A percentile compares a stretch with the other conserved stretches of the same genome.
phyloP scores from a whole-genome alignment of 257 asterid species.

The Lycium ferocissimum region DNA sequence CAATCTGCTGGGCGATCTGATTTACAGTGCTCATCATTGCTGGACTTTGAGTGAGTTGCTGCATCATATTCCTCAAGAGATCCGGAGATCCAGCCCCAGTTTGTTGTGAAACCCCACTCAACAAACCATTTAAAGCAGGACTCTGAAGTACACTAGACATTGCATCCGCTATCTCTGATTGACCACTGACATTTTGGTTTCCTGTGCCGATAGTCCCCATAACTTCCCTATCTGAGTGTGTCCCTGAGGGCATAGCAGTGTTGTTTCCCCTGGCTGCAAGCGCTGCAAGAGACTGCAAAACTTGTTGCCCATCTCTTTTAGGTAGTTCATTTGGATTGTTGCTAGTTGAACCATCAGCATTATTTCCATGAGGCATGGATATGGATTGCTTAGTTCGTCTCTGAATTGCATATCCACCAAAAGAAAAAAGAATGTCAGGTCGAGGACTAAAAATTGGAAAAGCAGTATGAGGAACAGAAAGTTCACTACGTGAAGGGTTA shows the following conservation, averaged over 20 bases:
- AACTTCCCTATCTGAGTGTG: conserved; percentile 44
- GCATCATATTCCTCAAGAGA: conserved; percentile 82
- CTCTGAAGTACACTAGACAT: conserved; percentile 78
- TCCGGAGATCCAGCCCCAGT: conserved; percentile 91
- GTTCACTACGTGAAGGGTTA: not conserved
- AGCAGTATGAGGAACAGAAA: conserved; percentile 1
- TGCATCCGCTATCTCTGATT: conserved; percentile 60
- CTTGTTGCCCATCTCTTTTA: conserved; percentile 62
- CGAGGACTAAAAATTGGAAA: not conserved
- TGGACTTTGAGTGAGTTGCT: conserved; percentile 81
- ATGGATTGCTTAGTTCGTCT: conserved; percentile 61
- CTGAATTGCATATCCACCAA: conserved; percentile 47
- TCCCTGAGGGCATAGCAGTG: conserved; percentile 40
- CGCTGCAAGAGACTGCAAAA: conserved; percentile 80
- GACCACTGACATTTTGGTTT: conserved; percentile 47
- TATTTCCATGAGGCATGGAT: conserved; percentile 48
- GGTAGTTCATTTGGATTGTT: conserved; percentile 52
- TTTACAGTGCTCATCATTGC: conserved; percentile 84
- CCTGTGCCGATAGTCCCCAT: conserved; percentile 39
- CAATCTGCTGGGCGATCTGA: conserved; percentile 93
- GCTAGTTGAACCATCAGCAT: conserved; percentile 50
- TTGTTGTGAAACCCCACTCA: conserved; percentile 91
- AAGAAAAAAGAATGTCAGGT: conserved; percentile 7
- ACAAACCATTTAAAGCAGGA: conserved; percentile 75
- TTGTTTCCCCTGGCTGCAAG: conserved; percentile 45